Evolutionary conservation across 176 grass and related monocot genomes (phyloP).

Genomic region (Microstegium vimineum): DNA sequence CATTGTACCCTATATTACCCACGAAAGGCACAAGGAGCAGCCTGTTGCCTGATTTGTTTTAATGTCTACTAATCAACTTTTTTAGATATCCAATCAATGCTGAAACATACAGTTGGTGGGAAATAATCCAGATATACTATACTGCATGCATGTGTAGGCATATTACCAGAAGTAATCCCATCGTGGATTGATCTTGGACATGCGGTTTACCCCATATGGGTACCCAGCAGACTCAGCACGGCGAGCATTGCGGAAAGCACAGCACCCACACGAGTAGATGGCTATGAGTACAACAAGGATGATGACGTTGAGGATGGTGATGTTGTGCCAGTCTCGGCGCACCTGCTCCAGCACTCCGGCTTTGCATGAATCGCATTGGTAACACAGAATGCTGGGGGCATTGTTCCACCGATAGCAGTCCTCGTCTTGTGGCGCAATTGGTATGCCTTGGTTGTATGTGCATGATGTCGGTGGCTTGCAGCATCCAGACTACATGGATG

Average conservation of each 20-base stretch:
- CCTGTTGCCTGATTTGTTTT: not conserved
- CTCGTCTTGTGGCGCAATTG: conserved; percentile 37
- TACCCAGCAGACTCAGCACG: conserved; percentile 25
- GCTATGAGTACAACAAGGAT: conserved; percentile 68
- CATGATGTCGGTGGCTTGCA: conserved; percentile 96
- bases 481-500: conserved; percentile 81
- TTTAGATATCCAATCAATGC: not conserved
- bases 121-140: not conserved
- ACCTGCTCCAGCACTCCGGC: conserved; percentile 86
- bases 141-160: not conserved
- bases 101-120: not conserved
- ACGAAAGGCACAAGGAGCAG: not conserved
- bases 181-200: conserved; percentile 58
- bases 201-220: conserved; percentile 42
- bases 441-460: conserved; percentile 41
- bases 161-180: conserved; percentile 80
- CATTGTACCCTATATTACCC: not conserved
- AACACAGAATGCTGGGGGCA: conserved; percentile 65
- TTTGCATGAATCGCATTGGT: conserved; percentile 82
- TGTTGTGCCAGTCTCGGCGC: conserved; percentile 70
- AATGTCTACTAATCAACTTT: not conserved
- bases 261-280: conserved; percentile 68
- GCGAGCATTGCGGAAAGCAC: conserved; percentile 73
- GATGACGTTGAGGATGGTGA: conserved; percentile 67
- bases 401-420: conserved; percentile 94